Conservation (phyloP, 192 early-diverging fungal genomes). For the Mortierella hygrophila region DNA sequence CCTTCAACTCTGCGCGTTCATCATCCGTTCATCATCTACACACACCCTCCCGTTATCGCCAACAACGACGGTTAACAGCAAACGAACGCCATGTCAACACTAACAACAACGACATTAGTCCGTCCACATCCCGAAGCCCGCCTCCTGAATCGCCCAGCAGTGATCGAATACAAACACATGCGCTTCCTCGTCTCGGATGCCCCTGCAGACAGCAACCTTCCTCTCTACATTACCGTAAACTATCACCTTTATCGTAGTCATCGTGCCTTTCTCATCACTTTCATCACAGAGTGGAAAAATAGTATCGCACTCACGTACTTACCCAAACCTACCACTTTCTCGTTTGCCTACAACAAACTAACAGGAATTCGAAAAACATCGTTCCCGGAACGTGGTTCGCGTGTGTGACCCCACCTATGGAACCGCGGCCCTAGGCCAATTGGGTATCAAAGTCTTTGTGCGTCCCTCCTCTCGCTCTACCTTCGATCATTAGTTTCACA, state of each 20-base stretch:
- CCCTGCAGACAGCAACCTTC: conserved; percentile 77
- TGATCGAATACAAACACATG: conserved; percentile 77
- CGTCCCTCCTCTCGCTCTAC: conserved; percentile 1
- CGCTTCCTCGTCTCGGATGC: conserved; percentile 86
- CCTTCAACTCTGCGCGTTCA: background rate
- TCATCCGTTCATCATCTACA: background rate
- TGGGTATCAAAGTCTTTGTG: conserved; percentile 78
- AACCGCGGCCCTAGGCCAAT: conserved; percentile 59
- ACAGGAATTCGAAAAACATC: conserved; percentile 76
- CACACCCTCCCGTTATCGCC: background rate
- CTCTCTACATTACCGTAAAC: conserved; percentile 73
- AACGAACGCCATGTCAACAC: background rate
- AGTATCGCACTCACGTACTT: background rate
- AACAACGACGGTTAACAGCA: background rate
- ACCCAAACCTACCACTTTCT: conserved; percentile 1
- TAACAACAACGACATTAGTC: conserved; percentile 3
- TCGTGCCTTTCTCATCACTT: background rate
- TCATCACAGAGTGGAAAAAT: background rate
- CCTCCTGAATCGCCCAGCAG: conserved; percentile 70
- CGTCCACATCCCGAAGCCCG: conserved; percentile 12
- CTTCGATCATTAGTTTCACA: background rate
- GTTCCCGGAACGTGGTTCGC: conserved; percentile 84
- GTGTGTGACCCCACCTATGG: conserved; percentile 90
- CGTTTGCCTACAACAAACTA: background rate
- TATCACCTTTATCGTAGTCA: background rate